A percentile compares a stretch with the other conserved stretches of the same genome.
Evolutionary conservation across 2,329 filamentous ascomycete genomes (phyloP).

Genomic region (Lachnellula occidentalis): DNA sequence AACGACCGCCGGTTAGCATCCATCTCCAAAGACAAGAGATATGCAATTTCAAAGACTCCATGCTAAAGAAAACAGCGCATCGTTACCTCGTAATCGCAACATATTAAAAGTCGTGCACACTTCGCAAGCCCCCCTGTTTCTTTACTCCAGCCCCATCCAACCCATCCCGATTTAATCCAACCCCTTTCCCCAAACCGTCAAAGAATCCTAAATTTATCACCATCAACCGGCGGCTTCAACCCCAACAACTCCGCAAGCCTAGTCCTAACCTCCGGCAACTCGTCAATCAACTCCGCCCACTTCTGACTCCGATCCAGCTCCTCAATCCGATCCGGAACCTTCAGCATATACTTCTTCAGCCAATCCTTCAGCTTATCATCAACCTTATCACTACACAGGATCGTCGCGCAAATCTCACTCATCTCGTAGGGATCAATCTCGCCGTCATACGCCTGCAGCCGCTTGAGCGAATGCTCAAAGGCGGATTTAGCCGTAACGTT

Average conservation of each 20-base stretch:
- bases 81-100: no score
- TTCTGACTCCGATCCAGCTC: neutral
- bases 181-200: neutral
- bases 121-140: neutral
- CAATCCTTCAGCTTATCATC: slow-evolving; percentile 21
- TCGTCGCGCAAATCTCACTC: slow-evolving; percentile 11
- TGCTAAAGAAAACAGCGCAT: neutral
- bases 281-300: slow-evolving; percentile 1
- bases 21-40: neutral
- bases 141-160: neutral
- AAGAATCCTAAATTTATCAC: slow-evolving; percentile 13
- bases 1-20: neutral
- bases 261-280: slow-evolving; percentile 8
- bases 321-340: neutral
- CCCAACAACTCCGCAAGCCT: slow-evolving; percentile 14
- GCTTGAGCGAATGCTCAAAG: slow-evolving; percentile 12
- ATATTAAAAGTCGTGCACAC: no score
- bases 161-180: neutral
- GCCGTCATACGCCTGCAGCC: slow-evolving; percentile 12
- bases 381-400: slow-evolving; percentile 20
- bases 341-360: slow-evolving; percentile 15
- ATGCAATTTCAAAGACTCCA: neutral
- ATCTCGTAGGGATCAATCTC: slow-evolving; percentile 2
- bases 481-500: slow-evolving; percentile 18
- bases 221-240: slow-evolving; percentile 6